Conservation (phyloP, 192 early-diverging fungal species). For the Fimicolochytrium jonesii region DNA sequence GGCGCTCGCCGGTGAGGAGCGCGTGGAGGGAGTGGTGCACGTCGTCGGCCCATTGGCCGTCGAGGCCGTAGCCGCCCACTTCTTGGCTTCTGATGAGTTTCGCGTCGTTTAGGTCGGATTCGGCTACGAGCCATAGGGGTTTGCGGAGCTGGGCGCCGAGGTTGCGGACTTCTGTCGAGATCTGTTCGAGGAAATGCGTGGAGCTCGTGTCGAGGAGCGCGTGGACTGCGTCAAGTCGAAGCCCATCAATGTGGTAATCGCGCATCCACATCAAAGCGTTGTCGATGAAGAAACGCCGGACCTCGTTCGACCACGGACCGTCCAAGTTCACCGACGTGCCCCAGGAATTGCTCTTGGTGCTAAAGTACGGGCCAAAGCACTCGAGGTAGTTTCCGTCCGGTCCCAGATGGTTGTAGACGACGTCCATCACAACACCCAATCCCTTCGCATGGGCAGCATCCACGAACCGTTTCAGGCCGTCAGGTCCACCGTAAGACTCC, state of each 20-base stretch:
- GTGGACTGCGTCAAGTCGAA: slow-evolving; percentile 26
- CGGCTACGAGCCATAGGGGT: slow-evolving; percentile 26
- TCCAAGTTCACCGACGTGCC: slow-evolving; percentile 30
- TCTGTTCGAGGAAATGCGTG: slow-evolving; percentile 23
- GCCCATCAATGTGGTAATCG: slow-evolving; percentile 29
- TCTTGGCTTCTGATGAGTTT: slow-evolving; percentile 22
- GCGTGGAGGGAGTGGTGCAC: slow-evolving; percentile 30
- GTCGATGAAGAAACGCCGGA: slow-evolving; percentile 30
- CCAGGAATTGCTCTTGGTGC: slow-evolving; percentile 31
- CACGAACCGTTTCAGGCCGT: slow-evolving; percentile 76
- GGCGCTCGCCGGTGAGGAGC: slow-evolving; percentile 22
- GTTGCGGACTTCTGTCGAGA: slow-evolving; percentile 18
- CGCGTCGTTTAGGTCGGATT: slow-evolving; percentile 28
- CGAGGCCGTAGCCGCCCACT: slow-evolving; percentile 28
- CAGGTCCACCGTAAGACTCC: slow-evolving; percentile 55
- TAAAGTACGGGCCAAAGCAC: slow-evolving; percentile 33
- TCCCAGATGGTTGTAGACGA: slow-evolving; percentile 64
- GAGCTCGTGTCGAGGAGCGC: slow-evolving; percentile 25
- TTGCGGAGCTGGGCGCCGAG: slow-evolving; percentile 23
- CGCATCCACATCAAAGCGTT: slow-evolving; percentile 29
- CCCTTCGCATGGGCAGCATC: slow-evolving; percentile 81
- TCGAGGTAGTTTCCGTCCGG: slow-evolving; percentile 32
- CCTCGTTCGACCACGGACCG: slow-evolving; percentile 17
- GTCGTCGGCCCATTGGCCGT: slow-evolving; percentile 30
- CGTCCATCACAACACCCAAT: slow-evolving; percentile 73